phyloP scores from a whole-genome alignment of 176 grass and related monocot species.

The Musa acuminata region DNA sequence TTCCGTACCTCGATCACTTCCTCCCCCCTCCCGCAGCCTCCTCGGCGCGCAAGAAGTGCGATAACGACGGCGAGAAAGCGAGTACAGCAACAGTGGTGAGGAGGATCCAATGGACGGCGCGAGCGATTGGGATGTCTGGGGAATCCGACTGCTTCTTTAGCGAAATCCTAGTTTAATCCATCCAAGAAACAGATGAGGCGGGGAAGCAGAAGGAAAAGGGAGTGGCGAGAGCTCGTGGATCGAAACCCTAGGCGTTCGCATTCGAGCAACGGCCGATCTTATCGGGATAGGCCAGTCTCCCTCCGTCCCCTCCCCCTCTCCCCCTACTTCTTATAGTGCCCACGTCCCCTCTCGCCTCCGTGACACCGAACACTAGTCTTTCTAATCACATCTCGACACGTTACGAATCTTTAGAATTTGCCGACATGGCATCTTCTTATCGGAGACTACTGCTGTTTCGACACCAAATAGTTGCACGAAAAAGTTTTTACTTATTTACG shows the following conservation, averaged over 20 bases:
- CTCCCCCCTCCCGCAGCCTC: no score
- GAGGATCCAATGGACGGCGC: neutral
- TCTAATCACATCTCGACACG: neutral
- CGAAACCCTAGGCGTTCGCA: neutral
- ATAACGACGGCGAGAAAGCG: no score
- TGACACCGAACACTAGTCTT: neutral
- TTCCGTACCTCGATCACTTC: no score
- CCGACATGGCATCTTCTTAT: neutral
- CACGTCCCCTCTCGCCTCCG: neutral
- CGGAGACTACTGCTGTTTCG: neutral
- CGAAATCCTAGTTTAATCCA: neutral
- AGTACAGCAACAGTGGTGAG: neutral
- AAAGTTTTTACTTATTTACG: neutral
- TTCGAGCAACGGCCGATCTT: neutral
- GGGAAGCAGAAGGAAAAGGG: no score
- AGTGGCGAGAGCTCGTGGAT: neutral
- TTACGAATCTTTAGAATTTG: neutral
- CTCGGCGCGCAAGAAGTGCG: no score
- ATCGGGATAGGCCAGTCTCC: neutral
- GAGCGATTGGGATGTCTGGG: neutral
- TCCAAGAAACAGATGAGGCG: neutral
- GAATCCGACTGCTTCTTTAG: neutral
- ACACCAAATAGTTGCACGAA: neutral
- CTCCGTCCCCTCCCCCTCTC: neutral
- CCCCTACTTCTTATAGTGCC: neutral